Evolutionary conservation across 2,329 filamentous ascomycete species (phyloP).

Genomic region (Elsinoe necatrix): DNA sequence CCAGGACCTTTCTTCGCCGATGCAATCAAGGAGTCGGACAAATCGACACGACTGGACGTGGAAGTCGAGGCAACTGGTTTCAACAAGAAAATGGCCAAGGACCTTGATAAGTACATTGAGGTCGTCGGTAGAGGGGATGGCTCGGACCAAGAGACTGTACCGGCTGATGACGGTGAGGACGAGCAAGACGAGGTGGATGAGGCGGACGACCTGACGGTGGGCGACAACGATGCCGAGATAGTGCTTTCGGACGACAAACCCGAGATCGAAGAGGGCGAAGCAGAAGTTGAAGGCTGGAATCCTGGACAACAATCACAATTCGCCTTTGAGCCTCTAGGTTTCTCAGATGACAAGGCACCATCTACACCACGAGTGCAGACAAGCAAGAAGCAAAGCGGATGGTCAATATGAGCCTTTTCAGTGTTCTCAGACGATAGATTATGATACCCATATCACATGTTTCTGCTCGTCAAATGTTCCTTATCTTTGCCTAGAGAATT

Average conservation of each 20-base stretch:
- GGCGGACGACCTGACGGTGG: constrained; percentile 27
- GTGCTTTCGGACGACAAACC: constrained; percentile 16
- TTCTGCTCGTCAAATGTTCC: not conserved
- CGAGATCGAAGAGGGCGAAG: constrained; percentile 13
- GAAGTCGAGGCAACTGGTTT: constrained; percentile 89
- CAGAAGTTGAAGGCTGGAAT: not conserved
- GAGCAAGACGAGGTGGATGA: constrained; percentile 33
- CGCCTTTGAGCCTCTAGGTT: constrained; percentile 12
- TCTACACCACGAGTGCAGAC: not conserved
- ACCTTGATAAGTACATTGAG: constrained; percentile 84
- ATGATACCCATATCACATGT: not conserved
- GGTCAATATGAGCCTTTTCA: not conserved
- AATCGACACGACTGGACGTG: constrained; percentile 69
- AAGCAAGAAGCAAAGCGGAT: constrained; percentile 17
- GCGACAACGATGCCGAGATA: constrained; percentile 18
- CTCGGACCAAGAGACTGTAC: constrained; percentile 24
- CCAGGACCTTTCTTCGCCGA: constrained; percentile 80
- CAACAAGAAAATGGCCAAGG: constrained; percentile 92
- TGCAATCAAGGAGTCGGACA: constrained; percentile 64
- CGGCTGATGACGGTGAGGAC: constrained; percentile 24
- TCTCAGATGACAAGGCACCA: not conserved
- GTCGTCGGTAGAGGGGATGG: constrained; percentile 51
- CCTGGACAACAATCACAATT: not conserved
- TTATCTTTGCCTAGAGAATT: not conserved
- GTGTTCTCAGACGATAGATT: not conserved